Base-by-base conservation (phyloP, 1,284 basidiomycete genomes). In the Trametes hirsuta region DNA sequence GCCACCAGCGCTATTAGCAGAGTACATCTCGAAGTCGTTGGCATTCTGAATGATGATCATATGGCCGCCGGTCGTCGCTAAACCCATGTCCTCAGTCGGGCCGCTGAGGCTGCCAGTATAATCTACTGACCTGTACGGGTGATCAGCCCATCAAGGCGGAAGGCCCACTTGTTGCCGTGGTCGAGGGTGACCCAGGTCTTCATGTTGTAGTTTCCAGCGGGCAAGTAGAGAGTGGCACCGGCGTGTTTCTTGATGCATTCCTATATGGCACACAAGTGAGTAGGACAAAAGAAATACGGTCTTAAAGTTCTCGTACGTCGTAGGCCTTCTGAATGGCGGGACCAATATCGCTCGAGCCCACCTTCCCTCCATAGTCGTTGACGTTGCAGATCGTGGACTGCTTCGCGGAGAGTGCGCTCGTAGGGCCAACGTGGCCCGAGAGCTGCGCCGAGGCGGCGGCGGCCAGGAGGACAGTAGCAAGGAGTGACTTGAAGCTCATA, bases 1-100 rank as follows among this genome's bases (percentile, higher is more conserved):
- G 4, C 71, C 74, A n/a, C 75, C 75, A 0, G 71, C 70, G 49
- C 73, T 73, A 58, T 70, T 77, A 45, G 69, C 69, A 30, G 74
- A 75, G 61, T 70, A 77, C 53, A 77, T 68, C 62, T 77, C 75
- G 57, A 77, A 75, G 66, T 77, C 74, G 48, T 72, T 67, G 24
- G 75, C 74, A 45, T 73, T 73, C 50, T 72, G 53, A 22, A 75
- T 67, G 25, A 63, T 66, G 24, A 75, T 71, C 74, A 75, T 75
- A 58, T 75, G 69, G 4, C 73, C 74, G 11, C 63, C 61, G 4
- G 72, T 71, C 1, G 72, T 72, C 1, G 70, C 73, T 74, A 37
- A 36, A 40, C 9, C 11, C 12, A 12, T 10, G 24, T 24, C 39
- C 8, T 47, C 4, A 45, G 37, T 18, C 6, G 9, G n/a, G 35